phyloP scores from a whole-genome alignment of 208 protist genomes.

The Wallacemonas sp. region DNA sequence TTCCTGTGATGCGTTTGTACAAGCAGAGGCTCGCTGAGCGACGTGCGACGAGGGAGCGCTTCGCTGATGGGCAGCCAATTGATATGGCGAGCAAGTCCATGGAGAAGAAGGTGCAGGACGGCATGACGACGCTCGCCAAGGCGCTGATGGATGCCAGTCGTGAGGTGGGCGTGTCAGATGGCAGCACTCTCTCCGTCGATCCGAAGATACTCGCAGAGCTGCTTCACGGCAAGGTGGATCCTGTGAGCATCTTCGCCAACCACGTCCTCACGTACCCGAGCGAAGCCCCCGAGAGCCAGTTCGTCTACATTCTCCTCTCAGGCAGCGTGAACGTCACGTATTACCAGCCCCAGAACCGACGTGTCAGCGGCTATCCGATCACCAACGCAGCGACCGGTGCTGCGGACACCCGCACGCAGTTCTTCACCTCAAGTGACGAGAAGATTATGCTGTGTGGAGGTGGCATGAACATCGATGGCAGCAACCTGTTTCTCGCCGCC shows the following conservation, averaged over 20 bases:
- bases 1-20: constrained; percentile 66
- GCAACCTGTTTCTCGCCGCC: constrained; percentile 12
- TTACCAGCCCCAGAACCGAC: constrained; percentile 56
- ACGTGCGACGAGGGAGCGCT: constrained; percentile 30
- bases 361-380: neutral
- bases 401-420: constrained; percentile 72
- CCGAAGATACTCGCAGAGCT: constrained; percentile 39
- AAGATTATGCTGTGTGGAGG: constrained; percentile 59
- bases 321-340: constrained; percentile 60
- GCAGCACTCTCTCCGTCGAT: constrained; percentile 46
- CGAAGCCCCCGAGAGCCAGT: constrained; percentile 67
- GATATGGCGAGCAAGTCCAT: constrained; percentile 7
- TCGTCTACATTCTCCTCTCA: constrained; percentile 73
- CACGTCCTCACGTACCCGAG: constrained; percentile 66
- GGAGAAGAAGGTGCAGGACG: constrained; percentile 38
- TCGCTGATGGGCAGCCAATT: constrained; percentile 14
- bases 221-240: constrained; percentile 51
- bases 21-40: constrained; percentile 38
- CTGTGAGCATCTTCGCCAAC: constrained; percentile 55
- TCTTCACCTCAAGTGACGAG: constrained; percentile 71
- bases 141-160: constrained; percentile 40
- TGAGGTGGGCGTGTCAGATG: constrained; percentile 27
- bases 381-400: too few relatives aligned
- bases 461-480: constrained; percentile 26
- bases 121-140: constrained; percentile 44